Evolutionary conservation across 1,284 basidiomycete species (phyloP).

Genomic region (Malassezia equina): DNA sequence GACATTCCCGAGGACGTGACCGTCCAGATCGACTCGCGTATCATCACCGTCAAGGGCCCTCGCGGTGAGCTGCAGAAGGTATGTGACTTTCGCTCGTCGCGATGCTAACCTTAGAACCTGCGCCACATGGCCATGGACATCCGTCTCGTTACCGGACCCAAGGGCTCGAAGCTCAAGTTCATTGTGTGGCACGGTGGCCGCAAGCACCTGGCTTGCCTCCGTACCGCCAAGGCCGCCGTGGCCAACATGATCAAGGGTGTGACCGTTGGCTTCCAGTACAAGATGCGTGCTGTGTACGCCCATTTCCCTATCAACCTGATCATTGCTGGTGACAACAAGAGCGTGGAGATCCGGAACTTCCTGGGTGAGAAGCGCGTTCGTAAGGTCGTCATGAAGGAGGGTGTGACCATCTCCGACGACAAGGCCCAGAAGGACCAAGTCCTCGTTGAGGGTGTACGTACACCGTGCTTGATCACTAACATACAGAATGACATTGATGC

Average conservation of each 20-base stretch:
- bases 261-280: conserved; percentile 98
- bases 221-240: conserved; percentile 88
- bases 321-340: conserved; percentile 67
- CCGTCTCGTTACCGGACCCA: conserved; percentile 49
- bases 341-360: conserved; percentile 96
- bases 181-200: conserved; percentile 96
- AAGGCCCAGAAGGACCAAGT: conserved; percentile 79
- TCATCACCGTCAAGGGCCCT: conserved; percentile 47
- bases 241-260: conserved; percentile 79
- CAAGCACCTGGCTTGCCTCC: conserved; percentile 96
- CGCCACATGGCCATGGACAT: conserved; percentile 49
- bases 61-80: conserved; percentile 47
- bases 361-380: conserved; percentile 85
- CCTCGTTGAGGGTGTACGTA: conserved; percentile 39
- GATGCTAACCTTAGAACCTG: conserved; percentile 29
- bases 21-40: conserved; percentile 39
- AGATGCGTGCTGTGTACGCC: conserved; percentile 78
- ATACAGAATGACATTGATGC: conserved; percentile 53
- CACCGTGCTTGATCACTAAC: background rate
- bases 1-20: conserved; percentile 37
- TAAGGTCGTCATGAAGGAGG: conserved; percentile 81
- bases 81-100: conserved; percentile 7
- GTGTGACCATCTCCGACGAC: conserved; percentile 77
- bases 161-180: conserved; percentile 68
- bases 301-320: conserved; percentile 99